phyloP scores from a whole-genome alignment of 768 basidiomycete genomes.

The Trametopsis cervina region DNA sequence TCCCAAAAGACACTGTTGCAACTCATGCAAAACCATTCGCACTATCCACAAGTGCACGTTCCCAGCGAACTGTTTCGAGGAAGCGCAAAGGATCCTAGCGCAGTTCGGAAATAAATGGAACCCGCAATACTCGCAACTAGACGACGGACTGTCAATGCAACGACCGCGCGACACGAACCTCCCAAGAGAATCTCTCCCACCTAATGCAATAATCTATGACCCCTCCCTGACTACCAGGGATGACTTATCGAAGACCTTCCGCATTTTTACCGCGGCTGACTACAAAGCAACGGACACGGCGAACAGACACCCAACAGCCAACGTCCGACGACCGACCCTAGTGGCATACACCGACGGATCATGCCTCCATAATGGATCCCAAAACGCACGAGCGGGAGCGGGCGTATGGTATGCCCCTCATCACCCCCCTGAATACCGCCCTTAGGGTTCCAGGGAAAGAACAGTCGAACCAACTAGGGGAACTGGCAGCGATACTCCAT shows the following conservation, averaged over 20 bases:
- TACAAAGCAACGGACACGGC: not conserved
- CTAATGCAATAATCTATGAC: not conserved
- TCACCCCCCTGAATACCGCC: not conserved
- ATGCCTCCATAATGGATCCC: conserved; percentile 16
- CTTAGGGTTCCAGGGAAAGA: not conserved
- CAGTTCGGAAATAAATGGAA: not conserved
- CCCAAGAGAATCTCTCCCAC: too few species aligned
- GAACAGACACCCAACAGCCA: not conserved
- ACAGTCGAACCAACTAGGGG: conserved; percentile 14
- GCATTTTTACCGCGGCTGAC: not conserved
- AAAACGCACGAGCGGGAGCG: conserved; percentile 14
- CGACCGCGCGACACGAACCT: too few species aligned
- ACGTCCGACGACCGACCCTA: not conserved
- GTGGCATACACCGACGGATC: conserved; percentile 24
- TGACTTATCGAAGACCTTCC: not conserved
- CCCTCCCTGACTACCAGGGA: not conserved
- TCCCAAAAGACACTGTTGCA: too few species aligned
- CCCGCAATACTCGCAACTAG: not conserved
- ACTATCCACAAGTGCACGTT: not conserved
- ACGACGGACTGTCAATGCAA: conserved; percentile 12
- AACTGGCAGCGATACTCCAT: conserved; percentile 3
- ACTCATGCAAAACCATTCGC: not conserved
- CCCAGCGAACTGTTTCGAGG: not conserved
- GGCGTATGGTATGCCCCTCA: conserved; percentile 1
- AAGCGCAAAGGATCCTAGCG: not conserved